These are phyloP conservation scores for Stenocarpella maydis DNA, from an alignment of 2,329 filamentous ascomycete genomes.

Conservation along the genomic window DNA sequence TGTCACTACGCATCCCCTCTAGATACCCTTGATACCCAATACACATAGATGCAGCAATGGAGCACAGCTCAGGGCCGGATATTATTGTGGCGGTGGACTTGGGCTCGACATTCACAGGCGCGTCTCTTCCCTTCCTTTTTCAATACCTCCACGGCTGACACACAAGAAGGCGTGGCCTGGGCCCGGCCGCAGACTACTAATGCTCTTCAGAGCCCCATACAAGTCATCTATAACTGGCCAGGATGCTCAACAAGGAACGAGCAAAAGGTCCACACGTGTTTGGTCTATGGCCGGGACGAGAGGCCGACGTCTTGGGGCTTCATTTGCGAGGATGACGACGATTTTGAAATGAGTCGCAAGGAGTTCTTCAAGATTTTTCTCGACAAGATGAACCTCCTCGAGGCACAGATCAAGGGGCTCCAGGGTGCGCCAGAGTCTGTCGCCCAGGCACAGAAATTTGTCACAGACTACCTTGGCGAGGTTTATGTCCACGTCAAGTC, in stretches of 20 bases:
- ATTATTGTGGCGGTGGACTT: slow-evolving; percentile 54
- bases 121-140: not conserved
- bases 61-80: slow-evolving; percentile 42
- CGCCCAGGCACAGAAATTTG: slow-evolving; percentile 54
- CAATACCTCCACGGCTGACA: slow-evolving; percentile 7
- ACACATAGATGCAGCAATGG: not conserved
- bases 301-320: slow-evolving; percentile 61
- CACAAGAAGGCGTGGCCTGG: slow-evolving; percentile 46
- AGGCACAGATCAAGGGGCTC: slow-evolving; percentile 53
- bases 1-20: not conserved
- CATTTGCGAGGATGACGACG: slow-evolving; percentile 57
- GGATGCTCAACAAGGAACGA: slow-evolving; percentile 60
- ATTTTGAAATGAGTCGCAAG: slow-evolving; percentile 45
- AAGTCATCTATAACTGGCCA: slow-evolving; percentile 62
- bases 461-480: slow-evolving; percentile 57
- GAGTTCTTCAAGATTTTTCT: slow-evolving; percentile 67
- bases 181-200: slow-evolving; percentile 42
- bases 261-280: slow-evolving; percentile 62
- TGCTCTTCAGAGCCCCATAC: slow-evolving; percentile 50
- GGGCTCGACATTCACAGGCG: slow-evolving; percentile 57
- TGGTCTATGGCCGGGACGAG: slow-evolving; percentile 54
- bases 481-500: slow-evolving; percentile 59
- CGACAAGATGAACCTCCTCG: slow-evolving; percentile 53
- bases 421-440: slow-evolving; percentile 51
- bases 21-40: slow-evolving; percentile 24